Evolutionary conservation across 371 early-diverging fungal genomes (phyloP), one percentile per base, ranked within the genome.

Genomic region (Rhizomucor pusillus): DNA sequence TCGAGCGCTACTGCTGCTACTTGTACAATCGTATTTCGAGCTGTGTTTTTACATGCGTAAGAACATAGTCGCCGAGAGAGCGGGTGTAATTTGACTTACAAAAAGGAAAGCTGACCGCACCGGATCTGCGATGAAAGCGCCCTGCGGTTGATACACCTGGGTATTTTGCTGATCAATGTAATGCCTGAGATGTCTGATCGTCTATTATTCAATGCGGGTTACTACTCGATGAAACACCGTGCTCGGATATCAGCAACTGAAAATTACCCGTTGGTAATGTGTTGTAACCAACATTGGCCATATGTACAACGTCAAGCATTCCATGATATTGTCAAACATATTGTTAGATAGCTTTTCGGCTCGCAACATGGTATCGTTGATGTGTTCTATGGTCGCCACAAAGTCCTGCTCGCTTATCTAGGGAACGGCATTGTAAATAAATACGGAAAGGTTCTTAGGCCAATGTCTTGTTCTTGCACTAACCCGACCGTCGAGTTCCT

Each of bases 31-130:
- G 3, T 3, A 41, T 41, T 41, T 41, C 41, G 41, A 41, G 14
- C 41, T 41, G 3, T 19, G 29, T 29, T 29, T 29, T 29, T 29
- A 7, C 7, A 29, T 29, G 7, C 7, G 29, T 5, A 7, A 3
- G 29, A 29, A 29, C 29, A 29, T 7, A 29, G 29, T 29, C 29
- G 3, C 29, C 5, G 19, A 41, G 11, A 41, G 5, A 41, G 5
- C 19, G 12, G 19, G 3, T 41, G 41, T 5, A 16, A 5, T 41
- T 12, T 29, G 3, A 65, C 75, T 69, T 69, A 75, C 79, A 67
- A 72, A 78, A 12, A 78, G 67, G 52, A 74, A 75, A 13, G 79
- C 79, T 20, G 62, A 51, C 36, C 71, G 70, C 19, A 78, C 75
- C 20, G 79, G 79, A 52, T 70, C 63, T 10, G 73, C 59, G 40